Conservation (phyloP, 306 rosid genomes). For the Casuarina cunninghamiana region DNA sequence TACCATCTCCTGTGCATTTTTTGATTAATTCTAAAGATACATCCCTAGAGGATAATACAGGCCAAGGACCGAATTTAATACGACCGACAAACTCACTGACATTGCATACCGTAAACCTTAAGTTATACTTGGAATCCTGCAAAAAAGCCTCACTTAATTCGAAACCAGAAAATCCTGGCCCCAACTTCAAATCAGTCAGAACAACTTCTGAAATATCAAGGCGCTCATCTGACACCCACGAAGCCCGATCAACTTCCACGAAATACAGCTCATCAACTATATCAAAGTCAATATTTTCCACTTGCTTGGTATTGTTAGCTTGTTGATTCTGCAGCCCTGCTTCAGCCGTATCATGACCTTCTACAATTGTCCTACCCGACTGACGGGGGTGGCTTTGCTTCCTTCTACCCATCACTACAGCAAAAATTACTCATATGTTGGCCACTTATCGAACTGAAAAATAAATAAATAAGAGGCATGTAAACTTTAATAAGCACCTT, state of each 20-base stretch:
- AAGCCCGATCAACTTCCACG: constrained; percentile 67
- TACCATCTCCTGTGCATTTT: constrained; percentile 30
- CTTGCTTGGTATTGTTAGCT: constrained; percentile 34
- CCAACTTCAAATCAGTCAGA: constrained; percentile 47
- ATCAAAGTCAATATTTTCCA: constrained; percentile 34
- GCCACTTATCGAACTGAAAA: neutral
- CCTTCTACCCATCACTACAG: constrained; percentile 73
- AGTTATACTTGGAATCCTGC: constrained; percentile 43
- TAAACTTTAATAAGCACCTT: neutral
- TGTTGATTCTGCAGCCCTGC: constrained; percentile 41
- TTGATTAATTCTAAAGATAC: constrained; percentile 64
- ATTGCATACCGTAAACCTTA: constrained; percentile 69
- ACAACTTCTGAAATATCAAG: constrained; percentile 84
- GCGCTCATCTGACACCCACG: constrained; percentile 62
- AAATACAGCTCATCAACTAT: constrained; percentile 48
- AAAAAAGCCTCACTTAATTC: constrained; percentile 44
- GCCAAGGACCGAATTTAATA: constrained; percentile 88
- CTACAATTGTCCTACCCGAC: constrained; percentile 52
- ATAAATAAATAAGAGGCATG: neutral
- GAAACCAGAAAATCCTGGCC: constrained; percentile 55
- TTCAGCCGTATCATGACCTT: constrained; percentile 37
- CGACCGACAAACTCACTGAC: constrained; percentile 48
- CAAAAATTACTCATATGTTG: neutral
- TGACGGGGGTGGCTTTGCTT: constrained; percentile 71
- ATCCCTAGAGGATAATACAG: constrained; percentile 62